phyloP scores from a whole-genome alignment of 495 filamentous ascomycete species.

The Tuber brumale region DNA sequence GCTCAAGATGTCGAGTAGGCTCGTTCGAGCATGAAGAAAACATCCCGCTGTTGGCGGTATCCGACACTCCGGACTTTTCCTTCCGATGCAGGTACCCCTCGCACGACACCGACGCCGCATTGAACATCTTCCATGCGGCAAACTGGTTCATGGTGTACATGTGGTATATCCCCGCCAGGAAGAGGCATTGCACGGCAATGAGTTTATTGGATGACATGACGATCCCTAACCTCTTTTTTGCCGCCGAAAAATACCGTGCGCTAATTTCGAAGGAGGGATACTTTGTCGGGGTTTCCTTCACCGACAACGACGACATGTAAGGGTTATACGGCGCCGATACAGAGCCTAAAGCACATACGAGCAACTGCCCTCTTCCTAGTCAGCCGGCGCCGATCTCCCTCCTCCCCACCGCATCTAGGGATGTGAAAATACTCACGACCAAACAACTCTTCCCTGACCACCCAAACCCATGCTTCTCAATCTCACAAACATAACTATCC shows the following conservation, averaged over 20 bases:
- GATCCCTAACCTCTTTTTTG: slow-evolving; percentile 34
- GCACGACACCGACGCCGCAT: slow-evolving; percentile 40
- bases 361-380: slow-evolving; percentile 17
- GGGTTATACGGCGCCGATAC: slow-evolving; percentile 35
- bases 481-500: slow-evolving; percentile 27
- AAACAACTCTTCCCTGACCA: slow-evolving; percentile 42
- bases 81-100: slow-evolving; percentile 37
- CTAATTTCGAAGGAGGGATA: slow-evolving; percentile 34
- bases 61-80: slow-evolving; percentile 18
- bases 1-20: slow-evolving; percentile 35
- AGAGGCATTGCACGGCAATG: slow-evolving; percentile 38
- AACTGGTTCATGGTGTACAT: slow-evolving; percentile 41
- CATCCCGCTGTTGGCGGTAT: slow-evolving; percentile 7
- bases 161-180: slow-evolving; percentile 40
- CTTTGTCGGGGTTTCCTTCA: slow-evolving; percentile 20
- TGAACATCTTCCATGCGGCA: slow-evolving; percentile 40
- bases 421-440: slow-evolving; percentile 26
- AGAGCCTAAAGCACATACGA: slow-evolving; percentile 37
- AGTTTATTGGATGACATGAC: slow-evolving; percentile 38
- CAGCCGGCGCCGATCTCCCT: not conserved
- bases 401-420: not conserved
- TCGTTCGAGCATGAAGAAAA: slow-evolving; percentile 25
- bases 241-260: slow-evolving; percentile 31
- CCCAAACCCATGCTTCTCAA: slow-evolving; percentile 33
- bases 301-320: slow-evolving; percentile 14